Percentiles rank a stretch among this genome's conserved stretches.
These are phyloP conservation scores for Prunus mume DNA, from an alignment of 306 rosid species.

Conservation along the genomic window DNA sequence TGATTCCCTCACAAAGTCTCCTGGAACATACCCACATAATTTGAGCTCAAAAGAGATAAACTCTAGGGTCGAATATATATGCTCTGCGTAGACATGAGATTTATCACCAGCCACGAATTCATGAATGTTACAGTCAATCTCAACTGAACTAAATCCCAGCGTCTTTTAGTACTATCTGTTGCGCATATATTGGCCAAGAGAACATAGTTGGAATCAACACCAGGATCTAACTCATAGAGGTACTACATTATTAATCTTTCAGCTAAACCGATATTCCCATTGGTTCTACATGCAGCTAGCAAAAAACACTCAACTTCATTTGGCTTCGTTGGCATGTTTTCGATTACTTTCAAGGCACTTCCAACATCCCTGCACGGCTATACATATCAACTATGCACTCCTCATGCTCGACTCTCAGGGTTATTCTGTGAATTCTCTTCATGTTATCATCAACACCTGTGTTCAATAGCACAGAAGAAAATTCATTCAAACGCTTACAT, in stretches of 20 bases:
- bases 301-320: constrained; percentile 85
- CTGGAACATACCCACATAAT: constrained; percentile 59
- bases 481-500: no score
- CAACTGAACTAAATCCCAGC: constrained; percentile 73
- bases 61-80: constrained; percentile 41
- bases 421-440: constrained; percentile 47
- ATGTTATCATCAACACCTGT: constrained; percentile 27
- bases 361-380: constrained; percentile 78
- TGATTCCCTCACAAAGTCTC: constrained; percentile 35
- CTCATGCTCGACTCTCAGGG: constrained; percentile 71
- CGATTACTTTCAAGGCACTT: constrained; percentile 56
- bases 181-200: constrained; percentile 85
- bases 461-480: no score
- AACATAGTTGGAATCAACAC: constrained; percentile 75
- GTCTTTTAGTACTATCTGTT: constrained; percentile 53
- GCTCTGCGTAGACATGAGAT: constrained; percentile 48
- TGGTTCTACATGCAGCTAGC: constrained; percentile 82
- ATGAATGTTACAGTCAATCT: constrained; percentile 69
- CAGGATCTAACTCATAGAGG: constrained; percentile 52
- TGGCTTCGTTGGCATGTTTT: constrained; percentile 77
- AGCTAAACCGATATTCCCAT: constrained; percentile 62
- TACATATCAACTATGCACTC: constrained; percentile 85
- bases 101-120: constrained; percentile 73
- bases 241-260: constrained; percentile 67
- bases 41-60: constrained; percentile 63